Evolutionary conservation across 345 rosid species (phyloP).

Genomic region (Citrus reticulata): DNA sequence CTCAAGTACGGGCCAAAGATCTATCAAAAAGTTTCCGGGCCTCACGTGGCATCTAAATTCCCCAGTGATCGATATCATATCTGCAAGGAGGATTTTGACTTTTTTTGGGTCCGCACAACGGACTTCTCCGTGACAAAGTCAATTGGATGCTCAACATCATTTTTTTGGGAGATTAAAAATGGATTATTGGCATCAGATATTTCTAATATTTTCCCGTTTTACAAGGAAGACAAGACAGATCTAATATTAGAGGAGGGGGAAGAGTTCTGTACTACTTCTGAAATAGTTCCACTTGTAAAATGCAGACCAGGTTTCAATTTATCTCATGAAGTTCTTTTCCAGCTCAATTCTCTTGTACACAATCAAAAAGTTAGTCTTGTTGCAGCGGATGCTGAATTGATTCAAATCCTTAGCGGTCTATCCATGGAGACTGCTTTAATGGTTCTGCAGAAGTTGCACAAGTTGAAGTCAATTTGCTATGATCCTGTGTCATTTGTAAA

Average conservation of each 20-base stretch:
- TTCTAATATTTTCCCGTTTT: constrained; percentile 52
- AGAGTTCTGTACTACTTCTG: constrained; percentile 41
- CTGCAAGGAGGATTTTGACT: constrained; percentile 85
- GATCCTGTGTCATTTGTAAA: constrained; percentile 58
- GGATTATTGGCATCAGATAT: constrained; percentile 39
- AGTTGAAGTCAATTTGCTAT: constrained; percentile 55
- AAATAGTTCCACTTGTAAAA: constrained; percentile 63
- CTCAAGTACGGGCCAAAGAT: constrained; percentile 67
- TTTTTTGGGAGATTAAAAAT: constrained; percentile 52
- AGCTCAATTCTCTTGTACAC: constrained; percentile 78
- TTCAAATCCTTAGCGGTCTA: constrained; percentile 40
- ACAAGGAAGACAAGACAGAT: constrained; percentile 32
- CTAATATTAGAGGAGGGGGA: constrained; percentile 38
- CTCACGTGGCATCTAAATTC: constrained; percentile 51
- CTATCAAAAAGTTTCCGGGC: constrained; percentile 59
- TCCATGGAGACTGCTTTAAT: constrained; percentile 41
- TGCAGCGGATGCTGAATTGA: constrained; percentile 39
- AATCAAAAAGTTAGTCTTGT: constrained; percentile 70
- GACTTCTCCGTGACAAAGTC: constrained; percentile 68
- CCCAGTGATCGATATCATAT: constrained; percentile 54
- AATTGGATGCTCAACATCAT: constrained; percentile 61
- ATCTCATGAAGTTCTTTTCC: constrained; percentile 76
- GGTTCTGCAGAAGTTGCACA: constrained; percentile 70
- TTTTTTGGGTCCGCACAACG: constrained; percentile 79
- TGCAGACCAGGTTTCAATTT: constrained; percentile 30